Evolutionary conservation across 768 basidiomycete species (phyloP), one percentile per base, ranked within the genome.

Genomic region (Podaxis sp.): DNA sequence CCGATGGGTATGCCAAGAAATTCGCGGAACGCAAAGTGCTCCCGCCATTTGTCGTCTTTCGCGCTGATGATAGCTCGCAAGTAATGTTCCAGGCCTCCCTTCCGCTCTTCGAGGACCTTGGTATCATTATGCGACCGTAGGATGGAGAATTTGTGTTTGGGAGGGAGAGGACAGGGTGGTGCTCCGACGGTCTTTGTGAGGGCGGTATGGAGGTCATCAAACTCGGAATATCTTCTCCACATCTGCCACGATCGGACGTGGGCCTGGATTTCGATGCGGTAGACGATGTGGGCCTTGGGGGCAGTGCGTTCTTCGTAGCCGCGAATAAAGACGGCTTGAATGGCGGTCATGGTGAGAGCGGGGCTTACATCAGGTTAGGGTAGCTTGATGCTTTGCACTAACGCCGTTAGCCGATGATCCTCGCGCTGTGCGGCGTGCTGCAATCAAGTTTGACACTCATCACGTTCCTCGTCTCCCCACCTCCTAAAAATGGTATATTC

Each of bases 171-270:
- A 16, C 74, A 81, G 11, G 95, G 95, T 10, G 95, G 93, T 18
- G 88, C 74, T n/a, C 85, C 82, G 14, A 88, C 88, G n/a, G 84
- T 83, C 69, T 89, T 88, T 27, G 82, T 81, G 67, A 97, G 84
- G 67, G 95, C 90, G 6, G 83, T 82, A 72, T 95, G 84, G 5
- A 98, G 85, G 67, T 92, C 87, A 69, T 83, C 87, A 75, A 98
- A 98, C 75, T 97, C 94, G 46, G 93, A 95, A 76, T 98, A 98
- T 53, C 96, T 90, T 61, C 90, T 81, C 86, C 90, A 91, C 81
- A 97, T 91, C 60, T 89, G 85, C 95, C 95, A 98, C 70, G 92
- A 89, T 62, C 91, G 88, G 28, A 94, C 91, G 58, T 92, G 87
- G 5, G 93, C 93, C 66, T 90, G 86, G 66, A 98, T 87, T 68